Percentiles rank a stretch among this genome's conserved stretches.
phyloP scores from a whole-genome alignment of 768 basidiomycete species.

The Cubamyces sp. region DNA sequence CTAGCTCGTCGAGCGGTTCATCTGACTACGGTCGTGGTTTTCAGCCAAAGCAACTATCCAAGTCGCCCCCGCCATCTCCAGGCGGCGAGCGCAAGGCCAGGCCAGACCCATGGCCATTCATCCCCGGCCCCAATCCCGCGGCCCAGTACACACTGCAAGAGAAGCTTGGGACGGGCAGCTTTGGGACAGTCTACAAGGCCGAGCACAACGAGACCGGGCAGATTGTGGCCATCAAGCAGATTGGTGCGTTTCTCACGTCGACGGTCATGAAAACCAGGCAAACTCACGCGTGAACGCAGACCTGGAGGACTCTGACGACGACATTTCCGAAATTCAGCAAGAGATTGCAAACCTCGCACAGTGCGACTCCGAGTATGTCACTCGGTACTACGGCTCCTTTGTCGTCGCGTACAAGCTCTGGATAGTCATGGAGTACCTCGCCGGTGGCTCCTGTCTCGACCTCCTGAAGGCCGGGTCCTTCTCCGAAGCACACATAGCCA shows the following conservation, averaged over 20 bases:
- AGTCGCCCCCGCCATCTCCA: conserved; percentile 54
- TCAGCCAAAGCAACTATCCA: conserved; percentile 32
- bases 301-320: conserved; percentile 97
- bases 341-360: conserved; percentile 96
- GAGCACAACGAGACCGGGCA: conserved; percentile 93
- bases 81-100: conserved; percentile 46
- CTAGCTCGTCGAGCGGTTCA: conserved; percentile 36
- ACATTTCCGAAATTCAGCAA: conserved; percentile 97
- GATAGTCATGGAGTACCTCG: conserved; percentile 99
- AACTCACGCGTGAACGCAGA: conserved; percentile 50
- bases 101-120: conserved; percentile 61
- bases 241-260: conserved; percentile 59
- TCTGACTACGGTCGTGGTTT: conserved; percentile 30
- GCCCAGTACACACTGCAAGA: conserved; percentile 92
- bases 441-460: conserved; percentile 98
- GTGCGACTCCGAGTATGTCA: conserved; percentile 96
- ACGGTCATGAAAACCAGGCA: neutral
- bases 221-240: conserved; percentile 98
- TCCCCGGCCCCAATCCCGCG: conserved; percentile 80
- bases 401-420: conserved; percentile 96
- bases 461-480: conserved; percentile 91
- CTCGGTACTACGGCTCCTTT: conserved; percentile 95
- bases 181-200: conserved; percentile 97
- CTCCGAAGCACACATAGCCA: conserved; percentile 92
- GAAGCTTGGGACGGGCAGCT: conserved; percentile 97